Conservation (phyloP, 2,329 filamentous ascomycete genomes). For the Hypoxylon sp. region DNA sequence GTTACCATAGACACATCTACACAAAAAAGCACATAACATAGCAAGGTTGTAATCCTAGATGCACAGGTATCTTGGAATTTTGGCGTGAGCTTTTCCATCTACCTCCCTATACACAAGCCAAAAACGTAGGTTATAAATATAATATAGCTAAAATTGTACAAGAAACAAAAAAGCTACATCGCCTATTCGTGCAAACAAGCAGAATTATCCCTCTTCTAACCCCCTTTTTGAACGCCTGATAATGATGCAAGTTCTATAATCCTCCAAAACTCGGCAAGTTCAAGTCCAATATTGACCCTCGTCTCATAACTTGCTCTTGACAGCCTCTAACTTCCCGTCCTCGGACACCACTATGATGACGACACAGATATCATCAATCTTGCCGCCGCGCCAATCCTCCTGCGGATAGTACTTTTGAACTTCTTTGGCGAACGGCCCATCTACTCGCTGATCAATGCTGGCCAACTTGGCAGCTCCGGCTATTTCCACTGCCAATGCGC, state of each 20-base stretch:
- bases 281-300: neutral
- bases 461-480: constrained; percentile 84
- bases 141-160: constrained; percentile 20
- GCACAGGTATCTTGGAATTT: neutral
- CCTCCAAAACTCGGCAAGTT: neutral
- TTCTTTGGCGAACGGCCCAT: constrained; percentile 95
- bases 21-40: too few species aligned
- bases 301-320: constrained; percentile 43
- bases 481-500: constrained; percentile 79
- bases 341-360: constrained; percentile 81
- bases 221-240: constrained; percentile 39
- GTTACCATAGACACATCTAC: too few species aligned
- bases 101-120: constrained; percentile 1
- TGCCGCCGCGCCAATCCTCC: constrained; percentile 90
- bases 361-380: constrained; percentile 94
- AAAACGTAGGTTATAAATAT: constrained; percentile 14
- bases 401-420: constrained; percentile 87
- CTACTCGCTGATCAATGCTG: constrained; percentile 79
- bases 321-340: constrained; percentile 49
- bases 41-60: neutral
- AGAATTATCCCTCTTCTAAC: constrained; percentile 12
- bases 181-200: constrained; percentile 1
- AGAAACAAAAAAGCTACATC: constrained; percentile 7
- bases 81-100: constrained; percentile 19
- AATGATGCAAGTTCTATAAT: constrained; percentile 34